Evolutionary conservation across 2,329 filamentous ascomycete species (phyloP).

Genomic region (Penicillium psychrosexuale): DNA sequence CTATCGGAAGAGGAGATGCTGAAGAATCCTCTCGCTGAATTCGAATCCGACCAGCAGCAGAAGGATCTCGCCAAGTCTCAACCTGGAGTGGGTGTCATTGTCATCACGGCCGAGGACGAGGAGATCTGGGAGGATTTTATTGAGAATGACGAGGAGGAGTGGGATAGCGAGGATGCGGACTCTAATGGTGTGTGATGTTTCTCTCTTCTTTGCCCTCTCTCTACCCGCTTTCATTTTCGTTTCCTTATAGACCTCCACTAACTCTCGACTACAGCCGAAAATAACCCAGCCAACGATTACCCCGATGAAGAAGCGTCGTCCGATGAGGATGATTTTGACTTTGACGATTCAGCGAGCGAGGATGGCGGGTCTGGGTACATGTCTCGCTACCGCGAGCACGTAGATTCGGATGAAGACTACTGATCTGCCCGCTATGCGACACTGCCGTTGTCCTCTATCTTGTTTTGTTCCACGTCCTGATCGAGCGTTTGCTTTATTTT

Average conservation of each 20-base stretch:
- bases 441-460: background rate
- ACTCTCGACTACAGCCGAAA: constrained; percentile 39
- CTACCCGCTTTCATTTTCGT: background rate
- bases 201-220: background rate
- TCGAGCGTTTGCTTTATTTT: background rate
- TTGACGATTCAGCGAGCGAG: constrained; percentile 37
- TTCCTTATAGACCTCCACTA: background rate
- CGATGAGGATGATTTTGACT: constrained; percentile 48
- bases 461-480: background rate
- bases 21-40: constrained; percentile 35
- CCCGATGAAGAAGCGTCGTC: constrained; percentile 50
- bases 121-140: constrained; percentile 58
- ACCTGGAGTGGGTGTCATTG: constrained; percentile 41
- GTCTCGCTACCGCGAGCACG: constrained; percentile 20
- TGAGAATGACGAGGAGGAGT: constrained; percentile 54
- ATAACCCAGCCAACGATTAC: constrained; percentile 51
- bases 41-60: constrained; percentile 28
- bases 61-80: constrained; percentile 32
- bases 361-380: constrained; percentile 25
- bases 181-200: constrained; percentile 51
- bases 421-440: background rate
- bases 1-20: constrained; percentile 33
- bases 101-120: constrained; percentile 45
- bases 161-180: constrained; percentile 61
- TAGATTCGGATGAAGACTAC: constrained; percentile 32